phyloP scores from a whole-genome alignment of 306 rosid species.

The Cicer chorassanicum region DNA sequence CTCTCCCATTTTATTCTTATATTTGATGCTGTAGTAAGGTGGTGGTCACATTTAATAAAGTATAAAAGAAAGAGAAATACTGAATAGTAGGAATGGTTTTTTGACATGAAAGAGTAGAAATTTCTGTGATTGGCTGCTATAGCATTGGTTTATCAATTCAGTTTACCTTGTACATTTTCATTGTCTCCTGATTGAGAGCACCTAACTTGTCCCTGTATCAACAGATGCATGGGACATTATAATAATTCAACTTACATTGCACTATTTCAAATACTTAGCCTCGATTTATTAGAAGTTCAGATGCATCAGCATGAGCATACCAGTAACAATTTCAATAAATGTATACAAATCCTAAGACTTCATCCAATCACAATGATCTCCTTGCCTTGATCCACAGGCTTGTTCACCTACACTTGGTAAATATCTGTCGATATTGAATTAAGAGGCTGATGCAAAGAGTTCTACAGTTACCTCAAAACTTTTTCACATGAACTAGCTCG shows the following conservation, averaged over 20 bases:
- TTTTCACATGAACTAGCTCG: constrained; percentile 69
- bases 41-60: background rate
- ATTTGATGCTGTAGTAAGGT: too few species aligned
- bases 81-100: background rate
- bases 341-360: constrained; percentile 32
- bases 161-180: background rate
- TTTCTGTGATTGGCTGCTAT: background rate
- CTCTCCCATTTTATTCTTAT: background rate
- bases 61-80: background rate
- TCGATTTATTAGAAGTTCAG: constrained; percentile 3
- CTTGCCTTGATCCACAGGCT: background rate
- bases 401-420: constrained; percentile 33
- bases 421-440: constrained; percentile 29
- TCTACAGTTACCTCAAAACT: constrained; percentile 56
- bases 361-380: constrained; percentile 31
- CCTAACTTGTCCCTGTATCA: background rate
- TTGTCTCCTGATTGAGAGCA: background rate
- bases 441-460: constrained; percentile 21
- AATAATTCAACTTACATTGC: background rate
- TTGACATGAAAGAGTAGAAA: background rate
- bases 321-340: constrained; percentile 23
- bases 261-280: constrained; percentile 7
- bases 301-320: constrained; percentile 15
- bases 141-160: background rate
- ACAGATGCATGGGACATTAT: constrained; percentile 10